Evolutionary conservation across 495 filamentous ascomycete genomes (phyloP), one percentile per base, ranked within the genome.

Genomic region (Lasiosphaeria hispida): DNA sequence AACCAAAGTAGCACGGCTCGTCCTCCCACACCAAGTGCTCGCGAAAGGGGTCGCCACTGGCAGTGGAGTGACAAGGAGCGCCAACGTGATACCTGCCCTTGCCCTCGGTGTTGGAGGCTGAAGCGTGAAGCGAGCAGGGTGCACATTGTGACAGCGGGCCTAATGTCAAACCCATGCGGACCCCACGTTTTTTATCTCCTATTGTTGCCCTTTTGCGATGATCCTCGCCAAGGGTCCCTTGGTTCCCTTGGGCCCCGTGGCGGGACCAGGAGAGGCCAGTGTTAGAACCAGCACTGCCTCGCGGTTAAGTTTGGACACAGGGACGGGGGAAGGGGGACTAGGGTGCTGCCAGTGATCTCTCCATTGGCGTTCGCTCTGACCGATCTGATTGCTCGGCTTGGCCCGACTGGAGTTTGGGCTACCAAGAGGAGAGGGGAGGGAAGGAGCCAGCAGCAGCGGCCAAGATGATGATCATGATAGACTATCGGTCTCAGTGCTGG

Each of bases 101-200:
- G 47, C 47, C 14, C 47, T 49, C 47, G 34, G 49, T 19, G 18
- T 42, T 55, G 42, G 43, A 48, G 42, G 53, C 41, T 55, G 53
- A 55, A 45, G 43, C 43, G 43, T 45, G 43, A n/a, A 45, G 17
- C 43, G 43, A 19, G 10, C 23, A 30, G 23, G 23, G 23, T 30
- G 23, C 23, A 30, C 23, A 30, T 45, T 45, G 53, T 45, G 53
- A 48, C 53, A 47, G 41, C 53, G 15, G 15, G 30, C 38, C 30
- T 38, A n/a, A 33, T 55, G 53, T 38, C 53, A 48, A 42, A 48
- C 41, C 53, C 53, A 55, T 55, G 53, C 53, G 42, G 41, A 18
- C 42, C 33, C 53, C 53, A 55, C 53, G 53, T 55, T 45, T 38
- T 30, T 55, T 55, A 42, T 55, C 53, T 55, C 53, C 53, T 55